Base-by-base conservation (phyloP, 2,329 filamentous ascomycete species). In the Dothideomycetes sp. region DNA sequence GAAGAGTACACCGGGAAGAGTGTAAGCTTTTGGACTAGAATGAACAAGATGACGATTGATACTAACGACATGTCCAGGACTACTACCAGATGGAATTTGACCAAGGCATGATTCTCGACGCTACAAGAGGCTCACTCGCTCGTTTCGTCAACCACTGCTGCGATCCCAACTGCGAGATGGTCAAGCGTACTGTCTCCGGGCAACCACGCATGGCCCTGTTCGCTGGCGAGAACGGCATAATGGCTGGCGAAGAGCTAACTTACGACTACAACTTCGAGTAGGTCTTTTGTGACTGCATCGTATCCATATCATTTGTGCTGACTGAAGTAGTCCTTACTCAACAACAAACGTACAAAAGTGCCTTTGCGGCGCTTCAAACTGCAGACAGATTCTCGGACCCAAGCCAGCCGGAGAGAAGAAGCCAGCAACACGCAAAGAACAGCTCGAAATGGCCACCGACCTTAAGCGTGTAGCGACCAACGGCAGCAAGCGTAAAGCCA, bases 71-170 rank as follows among this genome's bases (percentile, higher is more conserved):
- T 15, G 9, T 32, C 15, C 50, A 94, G 84, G 94, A 87, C 62
- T 96, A 94, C 62, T 98, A 98, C 60, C 70, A 98, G 36, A 98
- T 98, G 91, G 87, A 86, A 41, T 95, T 96, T 57, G 88, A 96
- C 56, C 87, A 95, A 60, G 91, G 93, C 61, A 91, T 96, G 79
- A 94, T 96, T 53, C 94, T 98, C 48, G 91, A 98, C 65, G 91
- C 89, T 24, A 95, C 88, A 19, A 86, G 85, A 41, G 91, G 91
- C 52, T 94, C 85, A 49, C 94, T 96, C 61, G 89, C 91, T 53
- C 83, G 91, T 41, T 98, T 98, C 60, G 88, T 98, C 58, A 98
- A 98, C 58, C 91, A 98, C 60, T 94, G 87, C 14, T 98, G 91
- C 63, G 81, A 84, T 42, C 91, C 91, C 3, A 98, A 98, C 57